Evolutionary conservation across 2,329 filamentous ascomycete genomes (phyloP).

Genomic region (Aureobasidium vineae): DNA sequence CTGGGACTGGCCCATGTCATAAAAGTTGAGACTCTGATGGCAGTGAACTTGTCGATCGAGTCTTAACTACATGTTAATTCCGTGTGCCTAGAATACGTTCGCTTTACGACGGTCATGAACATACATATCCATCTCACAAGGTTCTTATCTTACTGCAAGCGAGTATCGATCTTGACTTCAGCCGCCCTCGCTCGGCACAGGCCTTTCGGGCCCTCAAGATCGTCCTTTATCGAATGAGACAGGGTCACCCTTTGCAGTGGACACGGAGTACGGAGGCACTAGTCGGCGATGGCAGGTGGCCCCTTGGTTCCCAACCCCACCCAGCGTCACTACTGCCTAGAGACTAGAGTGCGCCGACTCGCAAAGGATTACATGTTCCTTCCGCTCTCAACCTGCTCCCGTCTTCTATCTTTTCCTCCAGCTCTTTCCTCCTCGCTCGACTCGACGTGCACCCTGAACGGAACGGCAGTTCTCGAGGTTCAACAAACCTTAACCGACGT

Average conservation of each 20-base stretch:
- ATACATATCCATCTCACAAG: not conserved
- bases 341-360: not conserved
- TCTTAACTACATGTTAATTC: not conserved
- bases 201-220: no score
- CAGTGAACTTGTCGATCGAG: not conserved
- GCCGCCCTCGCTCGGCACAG: not conserved
- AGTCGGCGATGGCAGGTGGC: not conserved
- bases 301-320: not conserved
- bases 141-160: not conserved
- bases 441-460: not conserved
- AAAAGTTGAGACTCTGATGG: not conserved
- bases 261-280: not conserved
- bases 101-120: not conserved
- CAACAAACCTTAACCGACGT: conserved; percentile 3
- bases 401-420: not conserved
- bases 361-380: not conserved
- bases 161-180: not conserved
- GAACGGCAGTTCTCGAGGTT: not conserved
- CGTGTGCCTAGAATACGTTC: not conserved
- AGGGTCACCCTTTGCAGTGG: not conserved
- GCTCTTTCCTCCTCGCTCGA: not conserved
- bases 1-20: not conserved
- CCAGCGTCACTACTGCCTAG: conserved; percentile 21
- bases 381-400: conserved; percentile 15
- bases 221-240: not conserved